Base-by-base conservation (phyloP, 352 stramenopile genomes). In the Blastocystis sp. region DNA sequence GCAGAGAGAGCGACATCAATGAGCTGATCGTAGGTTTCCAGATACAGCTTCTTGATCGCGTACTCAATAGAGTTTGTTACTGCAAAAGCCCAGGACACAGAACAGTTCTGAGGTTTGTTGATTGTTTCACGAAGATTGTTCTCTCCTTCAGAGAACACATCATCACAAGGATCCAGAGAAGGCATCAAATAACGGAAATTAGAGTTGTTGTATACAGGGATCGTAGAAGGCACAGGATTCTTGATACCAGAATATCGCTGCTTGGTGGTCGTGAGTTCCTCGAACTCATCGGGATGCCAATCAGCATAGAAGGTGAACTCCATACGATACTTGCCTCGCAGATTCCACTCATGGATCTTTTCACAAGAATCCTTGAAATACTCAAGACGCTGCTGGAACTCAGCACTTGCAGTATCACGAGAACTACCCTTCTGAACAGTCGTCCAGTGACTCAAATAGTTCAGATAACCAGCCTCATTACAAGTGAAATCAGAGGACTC, bases 361-460 rank as follows among this genome's bases (percentile, higher is more conserved):
- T 76, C 66, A 53, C 66, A 76, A 45, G 66, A 76, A 9, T 76
- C 66, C 50, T 56, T 76, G 66, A 76, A 76, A 39, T 76, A 76
- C 43, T 56, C 66, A 26, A 76, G 30, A 76, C 66, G 66, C 37
- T 50, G 47, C 66, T 76, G 37, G 66, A 76, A 76, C 30, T 76
- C 66, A 24, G 18, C 37, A 76, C 26, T 54, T 16, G 24, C 54
- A 53, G 30, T 11, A 53, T 76, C 66, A 53, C 66, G 66, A 63
- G 37, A 56, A 24, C 26, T 76, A 53, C 37, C 50, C 66, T 76
- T 76, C 66, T 56, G 18, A 24, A 18, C 24, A 26, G 9, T 39
- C 13, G 18, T 11, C 66, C 66, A 76, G 9, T 76, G 18, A 37
- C 24, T 53, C 30, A 76, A 37, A 76, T 76, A 76, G 66, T 37